phyloP scores from a whole-genome alignment of 176 grass and related monocot species.

The Paspalum vaginatum region DNA sequence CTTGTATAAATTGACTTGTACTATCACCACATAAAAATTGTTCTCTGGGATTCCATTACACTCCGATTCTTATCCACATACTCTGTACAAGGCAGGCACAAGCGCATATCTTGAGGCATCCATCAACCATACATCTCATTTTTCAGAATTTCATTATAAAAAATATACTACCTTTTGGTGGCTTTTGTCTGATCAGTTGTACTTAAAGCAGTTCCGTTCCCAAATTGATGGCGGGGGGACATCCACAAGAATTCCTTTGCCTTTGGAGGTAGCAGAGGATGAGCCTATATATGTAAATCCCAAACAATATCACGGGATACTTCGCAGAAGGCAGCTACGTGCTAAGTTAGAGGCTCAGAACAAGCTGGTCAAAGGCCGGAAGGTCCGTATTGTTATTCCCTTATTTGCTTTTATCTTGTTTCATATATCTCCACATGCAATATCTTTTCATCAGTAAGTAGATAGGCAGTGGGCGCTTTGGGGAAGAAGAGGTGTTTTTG shows the following conservation, averaged over 20 bases:
- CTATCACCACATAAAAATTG: background rate
- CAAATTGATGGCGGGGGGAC: slow-evolving; percentile 34
- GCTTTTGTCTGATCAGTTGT: slow-evolving; percentile 19
- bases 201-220: slow-evolving; percentile 48
- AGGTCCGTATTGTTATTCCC: slow-evolving; percentile 35
- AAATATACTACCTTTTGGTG: background rate
- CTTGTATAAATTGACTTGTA: background rate
- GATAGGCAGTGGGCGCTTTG: too few species aligned
- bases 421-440: background rate
- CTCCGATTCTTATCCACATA: background rate
- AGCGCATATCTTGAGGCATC: background rate
- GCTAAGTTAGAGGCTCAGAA: slow-evolving; percentile 90
- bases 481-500: too few species aligned
- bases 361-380: slow-evolving; percentile 60
- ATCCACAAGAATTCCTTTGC: slow-evolving; percentile 65
- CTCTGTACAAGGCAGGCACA: background rate
- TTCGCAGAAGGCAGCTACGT: slow-evolving; percentile 80
- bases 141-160: slow-evolving; percentile 1
- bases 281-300: slow-evolving; percentile 87
- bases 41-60: background rate
- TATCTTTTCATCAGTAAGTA: background rate
- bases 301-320: slow-evolving; percentile 86
- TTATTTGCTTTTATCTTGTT: slow-evolving; percentile 26
- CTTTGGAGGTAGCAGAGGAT: slow-evolving; percentile 64
- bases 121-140: background rate